Evolutionary conservation across 2,329 filamentous ascomycete genomes (phyloP), one percentile per base, ranked within the genome.

Genomic region (Rhinocladiella mackenziei): DNA sequence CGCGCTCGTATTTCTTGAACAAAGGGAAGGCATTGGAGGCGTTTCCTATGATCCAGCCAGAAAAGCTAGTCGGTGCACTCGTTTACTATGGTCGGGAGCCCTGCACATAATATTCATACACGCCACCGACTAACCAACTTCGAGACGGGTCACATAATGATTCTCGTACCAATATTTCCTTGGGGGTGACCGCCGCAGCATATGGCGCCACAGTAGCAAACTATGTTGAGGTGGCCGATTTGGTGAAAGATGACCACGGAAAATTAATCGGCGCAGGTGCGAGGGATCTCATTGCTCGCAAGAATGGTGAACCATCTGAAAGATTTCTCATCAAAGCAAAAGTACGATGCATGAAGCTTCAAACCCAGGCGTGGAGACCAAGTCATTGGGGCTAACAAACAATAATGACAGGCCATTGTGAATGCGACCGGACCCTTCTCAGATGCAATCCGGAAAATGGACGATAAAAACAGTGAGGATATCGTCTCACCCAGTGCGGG

Each of bases 111-210:
- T n/a, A n/a, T n/a, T n/a, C n/a, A n/a, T n/a, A n/a, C n/a, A n/a
- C n/a, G n/a, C n/a, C n/a, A n/a, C n/a, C n/a, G n/a, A n/a, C n/a
- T n/a, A n/a, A n/a, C n/a, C n/a, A n/a, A n/a, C n/a, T n/a, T n/a
- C n/a, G n/a, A n/a, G 87, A 94, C 68, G 88, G 88, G 56, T 86
- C 86, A 20, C 88, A 94, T 68, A 94, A 94, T 61, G 88, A 94
- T 65, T 91, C 87, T 14, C 80, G 88, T 37, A 94, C 94, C 87
- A 94, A 94, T 61, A 84, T 92, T 19, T 89, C 86, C 5, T 74
- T 94, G 45, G 87, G 86, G 14, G 86, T 91, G 79, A 94, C 88
- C 13, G 86, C 87, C 43, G 86, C 87, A n/a, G 70, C 94, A 30
- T 94, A 92, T 62, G 87, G 87, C 22, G 80, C 81, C 43, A 94